phyloP scores from a whole-genome alignment of 1,284 basidiomycete genomes.

The Ganoderma leucocontextum region DNA sequence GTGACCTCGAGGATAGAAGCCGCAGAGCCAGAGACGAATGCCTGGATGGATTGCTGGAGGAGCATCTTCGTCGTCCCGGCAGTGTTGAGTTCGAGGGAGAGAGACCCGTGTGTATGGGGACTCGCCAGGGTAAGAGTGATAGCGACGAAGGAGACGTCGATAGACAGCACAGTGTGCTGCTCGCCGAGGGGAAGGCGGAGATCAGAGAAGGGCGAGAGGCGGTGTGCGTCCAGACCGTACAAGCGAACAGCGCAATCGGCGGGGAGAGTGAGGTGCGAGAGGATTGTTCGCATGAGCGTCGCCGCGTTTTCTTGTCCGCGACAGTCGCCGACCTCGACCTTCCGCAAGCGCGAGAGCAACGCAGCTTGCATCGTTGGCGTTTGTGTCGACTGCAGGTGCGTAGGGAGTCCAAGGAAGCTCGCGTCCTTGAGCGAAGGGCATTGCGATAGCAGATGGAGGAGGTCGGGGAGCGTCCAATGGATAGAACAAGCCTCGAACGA shows the following conservation, averaged over 20 bases:
- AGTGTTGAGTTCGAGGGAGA: constrained; percentile 24
- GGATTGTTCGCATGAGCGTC: constrained; percentile 17
- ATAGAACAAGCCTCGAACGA: constrained; percentile 15
- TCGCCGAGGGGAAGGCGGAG: constrained; percentile 7
- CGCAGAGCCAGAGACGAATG: constrained; percentile 6
- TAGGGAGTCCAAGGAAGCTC: constrained; percentile 20
- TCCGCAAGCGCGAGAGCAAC: constrained; percentile 14
- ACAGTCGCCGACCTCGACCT: constrained; percentile 22
- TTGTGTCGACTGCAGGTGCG: constrained; percentile 16
- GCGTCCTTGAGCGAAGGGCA: constrained; percentile 13
- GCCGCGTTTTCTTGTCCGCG: constrained; percentile 15
- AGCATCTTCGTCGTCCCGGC: constrained; percentile 21
- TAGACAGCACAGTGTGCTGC: constrained; percentile 2
- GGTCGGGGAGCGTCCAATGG: constrained; percentile 20
- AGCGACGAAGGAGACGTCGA: constrained; percentile 22
- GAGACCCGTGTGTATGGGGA: not conserved
- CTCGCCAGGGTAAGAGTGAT: constrained; percentile 14
- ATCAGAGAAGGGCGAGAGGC: constrained; percentile 8
- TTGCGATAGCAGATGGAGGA: constrained; percentile 13
- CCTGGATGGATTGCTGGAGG: constrained; percentile 16
- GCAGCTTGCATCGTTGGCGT: not conserved
- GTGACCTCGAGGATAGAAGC: constrained; percentile 8
- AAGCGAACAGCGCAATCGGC: constrained; percentile 18
- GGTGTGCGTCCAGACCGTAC: constrained; percentile 18
- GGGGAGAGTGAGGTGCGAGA: constrained; percentile 18